Conservation (phyloP, 257 asterid species). For the Solanum corneliomulleri region DNA sequence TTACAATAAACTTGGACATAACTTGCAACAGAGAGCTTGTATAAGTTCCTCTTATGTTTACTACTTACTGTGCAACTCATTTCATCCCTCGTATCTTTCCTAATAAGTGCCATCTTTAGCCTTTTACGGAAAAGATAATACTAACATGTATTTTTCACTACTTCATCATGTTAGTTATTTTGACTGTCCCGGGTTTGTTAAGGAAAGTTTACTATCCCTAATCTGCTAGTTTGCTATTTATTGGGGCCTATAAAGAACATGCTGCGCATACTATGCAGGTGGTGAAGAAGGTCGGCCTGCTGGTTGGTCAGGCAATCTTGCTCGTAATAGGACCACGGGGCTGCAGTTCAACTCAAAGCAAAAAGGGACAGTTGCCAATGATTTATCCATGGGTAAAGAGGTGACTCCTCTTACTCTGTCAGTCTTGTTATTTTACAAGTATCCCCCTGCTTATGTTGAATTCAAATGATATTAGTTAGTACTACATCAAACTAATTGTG, state of each 20-base stretch:
- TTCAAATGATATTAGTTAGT: background rate
- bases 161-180: background rate
- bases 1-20: background rate
- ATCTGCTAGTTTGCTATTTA: background rate
- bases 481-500: background rate
- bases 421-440: background rate
- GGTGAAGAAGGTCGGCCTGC: conserved; percentile 54
- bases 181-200: background rate
- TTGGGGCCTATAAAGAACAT: background rate
- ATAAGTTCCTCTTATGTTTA: background rate
- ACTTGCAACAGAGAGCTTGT: background rate
- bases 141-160: background rate
- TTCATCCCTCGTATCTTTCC: background rate
- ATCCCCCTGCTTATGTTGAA: background rate
- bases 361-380: conserved; percentile 42
- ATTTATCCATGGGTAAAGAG: conserved; percentile 36
- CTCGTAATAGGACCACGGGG: conserved; percentile 33
- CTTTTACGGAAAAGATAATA: background rate
- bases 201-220: background rate
- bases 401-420: conserved; percentile 16
- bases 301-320: conserved; percentile 35
- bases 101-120: background rate
- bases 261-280: conserved; percentile 27
- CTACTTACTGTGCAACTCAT: background rate
- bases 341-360: conserved; percentile 37